Conservation (phyloP, 2,329 filamentous ascomycete genomes). For the Ophioceras dolichostomum region DNA sequence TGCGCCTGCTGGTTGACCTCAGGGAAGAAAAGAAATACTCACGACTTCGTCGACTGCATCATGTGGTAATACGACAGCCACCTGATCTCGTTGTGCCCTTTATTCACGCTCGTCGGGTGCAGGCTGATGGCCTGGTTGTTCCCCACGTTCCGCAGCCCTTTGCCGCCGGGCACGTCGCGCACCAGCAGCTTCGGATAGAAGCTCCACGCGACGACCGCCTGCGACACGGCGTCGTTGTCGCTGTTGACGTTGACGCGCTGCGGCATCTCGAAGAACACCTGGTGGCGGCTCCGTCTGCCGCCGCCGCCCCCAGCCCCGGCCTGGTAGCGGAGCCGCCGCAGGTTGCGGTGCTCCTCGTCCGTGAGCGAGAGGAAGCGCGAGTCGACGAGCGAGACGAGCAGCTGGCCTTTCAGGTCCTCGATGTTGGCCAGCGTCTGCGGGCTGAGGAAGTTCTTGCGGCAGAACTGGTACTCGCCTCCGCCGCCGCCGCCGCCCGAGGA, state of each 20-base stretch:
- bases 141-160: conserved; percentile 79
- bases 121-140: conserved; percentile 88
- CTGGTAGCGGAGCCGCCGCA: conserved; percentile 58
- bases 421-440: conserved; percentile 84
- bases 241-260: conserved; percentile 63
- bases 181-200: conserved; percentile 91
- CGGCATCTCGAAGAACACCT: conserved; percentile 69
- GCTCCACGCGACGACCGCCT: conserved; percentile 79
- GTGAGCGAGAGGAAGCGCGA: conserved; percentile 71
- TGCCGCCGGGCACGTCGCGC: conserved; percentile 55
- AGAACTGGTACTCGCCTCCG: conserved; percentile 76
- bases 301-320: no score
- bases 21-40: conserved; percentile 20
- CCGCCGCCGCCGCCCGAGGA: not conserved
- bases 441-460: conserved; percentile 86
- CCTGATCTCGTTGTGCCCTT: conserved; percentile 51
- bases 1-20: not conserved
- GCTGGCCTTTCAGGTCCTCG: conserved; percentile 88
- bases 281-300: conserved; percentile 47
- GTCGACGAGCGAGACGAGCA: conserved; percentile 74
- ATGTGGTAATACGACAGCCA: conserved; percentile 96
- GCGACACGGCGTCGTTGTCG: conserved; percentile 65
- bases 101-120: conserved; percentile 84
- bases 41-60: conserved; percentile 72
- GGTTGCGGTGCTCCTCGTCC: conserved; percentile 53